phyloP scores from a whole-genome alignment of 1,139 yeast species.

The Yamadazyma mexicana region DNA sequence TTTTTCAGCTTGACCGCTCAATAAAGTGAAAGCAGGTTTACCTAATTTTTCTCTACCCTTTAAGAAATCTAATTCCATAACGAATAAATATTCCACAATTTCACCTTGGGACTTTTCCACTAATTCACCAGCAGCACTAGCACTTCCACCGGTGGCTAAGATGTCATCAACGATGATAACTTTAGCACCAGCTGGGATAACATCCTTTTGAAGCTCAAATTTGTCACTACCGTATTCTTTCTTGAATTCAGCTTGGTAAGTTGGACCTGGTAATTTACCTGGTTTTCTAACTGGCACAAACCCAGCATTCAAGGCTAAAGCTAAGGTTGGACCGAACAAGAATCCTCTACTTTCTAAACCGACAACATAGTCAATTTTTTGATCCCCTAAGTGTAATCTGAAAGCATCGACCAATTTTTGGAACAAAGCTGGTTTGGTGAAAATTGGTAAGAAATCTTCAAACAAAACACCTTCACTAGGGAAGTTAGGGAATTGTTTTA shows the following conservation, averaged over 20 bases:
- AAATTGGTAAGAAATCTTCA: conserved; percentile 94
- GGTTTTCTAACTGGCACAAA: conserved; percentile 94
- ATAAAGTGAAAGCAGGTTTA: conserved; percentile 83
- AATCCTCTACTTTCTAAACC: conserved; percentile 98
- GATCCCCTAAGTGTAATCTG: conserved; percentile 66
- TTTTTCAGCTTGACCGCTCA: conserved; percentile 76
- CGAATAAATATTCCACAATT: conserved; percentile 77
- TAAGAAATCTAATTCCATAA: conserved; percentile 92
- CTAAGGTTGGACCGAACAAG: conserved; percentile 92
- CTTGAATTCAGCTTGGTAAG: conserved; percentile 67
- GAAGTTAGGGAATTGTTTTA: conserved; percentile 87
- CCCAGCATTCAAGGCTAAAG: conserved; percentile 84
- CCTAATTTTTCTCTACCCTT: conserved; percentile 87
- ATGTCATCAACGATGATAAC: conserved; percentile 92
- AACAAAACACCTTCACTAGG: conserved; percentile 91
- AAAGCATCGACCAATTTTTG: conserved; percentile 80
- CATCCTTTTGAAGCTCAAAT: conserved; percentile 84
- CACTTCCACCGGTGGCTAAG: conserved; percentile 98
- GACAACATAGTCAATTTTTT: conserved; percentile 81
- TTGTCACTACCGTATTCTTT: conserved; percentile 93
- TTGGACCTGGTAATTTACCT: conserved; percentile 92
- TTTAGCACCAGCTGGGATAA: conserved; percentile 76
- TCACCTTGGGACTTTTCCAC: conserved; percentile 65
- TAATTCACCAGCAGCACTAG: conserved; percentile 88
- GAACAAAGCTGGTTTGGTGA: conserved; percentile 78